Conservation (phyloP, 2,329 filamentous ascomycete genomes). For the Trematosphaeria pertusa region DNA sequence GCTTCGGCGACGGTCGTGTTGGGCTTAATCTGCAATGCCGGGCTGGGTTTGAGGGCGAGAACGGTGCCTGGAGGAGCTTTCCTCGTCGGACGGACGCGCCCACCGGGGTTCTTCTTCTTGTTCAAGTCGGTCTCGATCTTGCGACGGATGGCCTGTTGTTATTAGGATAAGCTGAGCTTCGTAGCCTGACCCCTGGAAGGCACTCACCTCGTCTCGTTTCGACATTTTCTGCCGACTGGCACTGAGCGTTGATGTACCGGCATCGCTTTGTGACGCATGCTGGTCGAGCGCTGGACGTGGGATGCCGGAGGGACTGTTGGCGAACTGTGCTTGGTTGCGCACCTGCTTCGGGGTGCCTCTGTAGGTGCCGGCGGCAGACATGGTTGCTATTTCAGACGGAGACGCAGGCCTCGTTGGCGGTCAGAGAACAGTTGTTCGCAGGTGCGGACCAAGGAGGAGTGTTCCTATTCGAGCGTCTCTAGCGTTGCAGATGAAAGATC, state of each 20-base stretch:
- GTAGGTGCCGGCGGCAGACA: slow-evolving; percentile 70
- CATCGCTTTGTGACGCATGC: slow-evolving; percentile 62
- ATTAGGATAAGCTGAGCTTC: slow-evolving; percentile 23
- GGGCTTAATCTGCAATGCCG: slow-evolving; percentile 96
- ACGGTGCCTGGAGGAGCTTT: slow-evolving; percentile 97
- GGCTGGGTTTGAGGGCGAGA: slow-evolving; percentile 91
- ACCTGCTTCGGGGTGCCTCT: slow-evolving; percentile 73
- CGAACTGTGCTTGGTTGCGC: slow-evolving; percentile 67
- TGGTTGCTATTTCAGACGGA: slow-evolving; percentile 43
- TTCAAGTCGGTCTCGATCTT: slow-evolving; percentile 97
- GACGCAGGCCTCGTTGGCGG: slow-evolving; percentile 21
- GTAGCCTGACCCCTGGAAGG: slow-evolving; percentile 4
- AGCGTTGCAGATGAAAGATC: slow-evolving; percentile 22
- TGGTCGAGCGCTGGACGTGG: slow-evolving; percentile 75
- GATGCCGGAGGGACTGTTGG: slow-evolving; percentile 72
- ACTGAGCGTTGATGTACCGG: slow-evolving; percentile 74
- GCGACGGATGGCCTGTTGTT: slow-evolving; percentile 82
- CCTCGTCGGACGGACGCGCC: slow-evolving; percentile 81
- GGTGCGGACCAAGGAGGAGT: slow-evolving; percentile 24
- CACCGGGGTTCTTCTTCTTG: slow-evolving; percentile 89
- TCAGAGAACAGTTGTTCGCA: slow-evolving; percentile 29
- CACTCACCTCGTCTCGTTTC: slow-evolving; percentile 94
- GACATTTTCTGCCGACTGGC: slow-evolving; percentile 95
- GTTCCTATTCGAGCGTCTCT: slow-evolving; percentile 20
- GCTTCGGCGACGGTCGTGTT: slow-evolving; percentile 92